These are phyloP conservation scores for Phragmites australis DNA, from an alignment of 176 grass and related monocot species.

Conservation along the genomic window DNA sequence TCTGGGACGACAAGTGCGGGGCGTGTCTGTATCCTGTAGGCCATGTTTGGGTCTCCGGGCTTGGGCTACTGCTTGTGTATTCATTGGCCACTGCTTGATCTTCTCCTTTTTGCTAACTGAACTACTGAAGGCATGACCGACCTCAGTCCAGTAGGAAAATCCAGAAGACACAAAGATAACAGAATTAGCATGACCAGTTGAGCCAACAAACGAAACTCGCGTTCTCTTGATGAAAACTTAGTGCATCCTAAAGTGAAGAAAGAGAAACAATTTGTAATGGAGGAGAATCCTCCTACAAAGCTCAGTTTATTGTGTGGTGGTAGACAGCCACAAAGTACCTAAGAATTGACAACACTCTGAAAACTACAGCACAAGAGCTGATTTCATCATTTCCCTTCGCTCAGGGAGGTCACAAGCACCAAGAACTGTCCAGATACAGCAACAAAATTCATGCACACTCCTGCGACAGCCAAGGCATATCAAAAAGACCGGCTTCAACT, in stretches of 20 bases:
- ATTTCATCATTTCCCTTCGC: neutral
- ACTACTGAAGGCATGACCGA: neutral
- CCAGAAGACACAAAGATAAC: neutral
- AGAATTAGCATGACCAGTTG: neutral
- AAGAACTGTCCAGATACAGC: neutral
- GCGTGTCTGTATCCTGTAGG: too few species aligned
- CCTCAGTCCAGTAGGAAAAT: neutral
- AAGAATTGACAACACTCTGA: neutral
- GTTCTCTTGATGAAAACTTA: neutral
- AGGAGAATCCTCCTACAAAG: neutral
- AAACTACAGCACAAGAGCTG: conserved; percentile 8
- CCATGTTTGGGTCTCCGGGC: too few species aligned
- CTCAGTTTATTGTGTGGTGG: neutral
- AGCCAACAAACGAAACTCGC: neutral
- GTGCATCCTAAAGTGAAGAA: neutral
- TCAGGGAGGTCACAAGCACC: neutral
- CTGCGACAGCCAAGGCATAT: neutral
- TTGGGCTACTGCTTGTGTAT: too few species aligned
- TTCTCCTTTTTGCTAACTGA: too few species aligned
- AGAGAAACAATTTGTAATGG: neutral
- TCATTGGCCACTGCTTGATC: too few species aligned
- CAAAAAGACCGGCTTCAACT: neutral
- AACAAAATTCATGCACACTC: conserved; percentile 19
- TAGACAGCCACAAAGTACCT: neutral
- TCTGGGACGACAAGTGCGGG: too few species aligned